A percentile compares a stretch with the other conserved stretches of the same genome.
Conservation (phyloP, 495 filamentous ascomycete species). For the Penicillium atrosanguineum region DNA sequence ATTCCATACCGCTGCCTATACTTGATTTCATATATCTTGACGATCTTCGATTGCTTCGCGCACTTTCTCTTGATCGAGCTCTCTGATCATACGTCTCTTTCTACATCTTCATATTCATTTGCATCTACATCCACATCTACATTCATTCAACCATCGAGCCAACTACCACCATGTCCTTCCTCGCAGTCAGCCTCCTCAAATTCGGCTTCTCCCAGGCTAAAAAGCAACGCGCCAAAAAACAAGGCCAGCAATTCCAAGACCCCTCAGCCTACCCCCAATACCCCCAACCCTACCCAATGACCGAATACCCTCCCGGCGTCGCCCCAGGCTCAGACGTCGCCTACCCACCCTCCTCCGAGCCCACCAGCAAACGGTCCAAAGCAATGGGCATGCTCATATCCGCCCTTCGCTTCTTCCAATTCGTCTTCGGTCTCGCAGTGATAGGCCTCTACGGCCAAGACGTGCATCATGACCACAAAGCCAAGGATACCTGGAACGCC, state of each 20-base stretch:
- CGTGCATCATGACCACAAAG: slow-evolving; percentile 55
- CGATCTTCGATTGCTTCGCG: background rate
- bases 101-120: background rate
- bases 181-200: slow-evolving; percentile 30
- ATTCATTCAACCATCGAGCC: slow-evolving; percentile 1
- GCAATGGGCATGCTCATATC: slow-evolving; percentile 22
- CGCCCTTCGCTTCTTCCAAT: slow-evolving; percentile 63
- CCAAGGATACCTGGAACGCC: slow-evolving; percentile 48
- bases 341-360: background rate
- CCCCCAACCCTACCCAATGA: slow-evolving; percentile 16
- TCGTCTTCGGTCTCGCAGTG: slow-evolving; percentile 71
- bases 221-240: slow-evolving; percentile 32
- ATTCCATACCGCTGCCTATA: background rate
- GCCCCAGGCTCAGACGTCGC: slow-evolving; percentile 19
- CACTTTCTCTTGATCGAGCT: background rate
- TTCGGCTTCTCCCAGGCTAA: slow-evolving; percentile 31
- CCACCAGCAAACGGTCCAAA: slow-evolving; percentile 14
- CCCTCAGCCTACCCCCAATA: slow-evolving; percentile 11
- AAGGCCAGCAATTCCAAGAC: slow-evolving; percentile 23
- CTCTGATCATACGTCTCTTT: background rate
- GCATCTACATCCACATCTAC: slow-evolving; percentile 4
- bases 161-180: slow-evolving; percentile 28
- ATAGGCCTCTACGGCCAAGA: slow-evolving; percentile 77
- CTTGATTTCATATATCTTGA: background rate
- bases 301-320: slow-evolving; percentile 20